Conservation (phyloP, 805 yeast species). For the Cyberlindnera japonica region DNA sequence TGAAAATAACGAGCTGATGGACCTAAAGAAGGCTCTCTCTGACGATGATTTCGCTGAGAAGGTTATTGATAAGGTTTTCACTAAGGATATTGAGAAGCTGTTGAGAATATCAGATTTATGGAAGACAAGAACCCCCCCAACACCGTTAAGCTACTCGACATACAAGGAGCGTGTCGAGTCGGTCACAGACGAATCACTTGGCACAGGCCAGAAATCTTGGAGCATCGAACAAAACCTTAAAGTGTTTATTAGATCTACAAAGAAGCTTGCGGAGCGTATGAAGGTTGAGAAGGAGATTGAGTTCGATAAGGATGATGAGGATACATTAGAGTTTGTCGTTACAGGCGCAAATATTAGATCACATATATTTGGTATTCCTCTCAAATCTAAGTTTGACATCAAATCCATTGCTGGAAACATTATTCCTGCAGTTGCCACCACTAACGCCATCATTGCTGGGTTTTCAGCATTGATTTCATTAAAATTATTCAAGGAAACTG, state of each 20-base stretch:
- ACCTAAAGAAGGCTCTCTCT: conserved; percentile 39
- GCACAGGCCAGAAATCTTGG: conserved; percentile 49
- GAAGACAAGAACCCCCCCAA: conserved; percentile 69
- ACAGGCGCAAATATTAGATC: conserved; percentile 83
- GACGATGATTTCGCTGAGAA: conserved; percentile 33
- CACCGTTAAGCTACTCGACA: conserved; percentile 44
- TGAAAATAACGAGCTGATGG: conserved; percentile 64
- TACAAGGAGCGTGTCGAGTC: conserved; percentile 15
- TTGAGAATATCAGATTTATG: conserved; percentile 69
- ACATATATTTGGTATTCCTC: conserved; percentile 60
- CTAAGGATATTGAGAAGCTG: conserved; percentile 75
- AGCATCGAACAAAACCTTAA: conserved; percentile 55
- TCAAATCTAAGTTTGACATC: conserved; percentile 76
- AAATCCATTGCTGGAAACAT: conserved; percentile 97
- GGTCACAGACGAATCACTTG: conserved; percentile 23
- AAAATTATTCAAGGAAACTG: conserved; percentile 39
- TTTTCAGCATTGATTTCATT: conserved; percentile 74
- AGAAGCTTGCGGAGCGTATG: conserved; percentile 48
- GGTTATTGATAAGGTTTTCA: conserved; percentile 59
- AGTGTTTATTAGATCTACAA: conserved; percentile 49
- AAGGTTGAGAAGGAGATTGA: conserved; percentile 39
- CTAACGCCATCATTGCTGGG: conserved; percentile 94
- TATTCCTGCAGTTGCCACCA: conserved; percentile 97
- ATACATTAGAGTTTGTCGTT: conserved; percentile 82
- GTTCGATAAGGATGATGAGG: conserved; percentile 95